Percentiles rank a stretch among this genome's conserved stretches.
Conservation (phyloP, 352 stramenopile species). For the Pythium coloratum region DNA sequence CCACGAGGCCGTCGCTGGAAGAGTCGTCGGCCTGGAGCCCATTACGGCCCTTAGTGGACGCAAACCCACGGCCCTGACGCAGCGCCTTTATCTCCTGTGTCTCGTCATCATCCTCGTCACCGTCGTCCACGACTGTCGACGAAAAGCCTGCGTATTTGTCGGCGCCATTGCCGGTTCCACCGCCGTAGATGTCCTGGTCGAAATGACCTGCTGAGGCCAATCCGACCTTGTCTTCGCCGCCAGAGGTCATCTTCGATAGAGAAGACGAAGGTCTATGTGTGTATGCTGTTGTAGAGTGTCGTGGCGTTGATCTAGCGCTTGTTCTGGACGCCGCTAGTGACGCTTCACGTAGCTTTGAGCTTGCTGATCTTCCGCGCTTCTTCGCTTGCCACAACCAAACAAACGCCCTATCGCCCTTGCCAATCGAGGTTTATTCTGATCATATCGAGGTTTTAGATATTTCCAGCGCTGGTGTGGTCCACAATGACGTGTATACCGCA, state of each 20-base stretch:
- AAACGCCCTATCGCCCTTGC: constrained; percentile 10
- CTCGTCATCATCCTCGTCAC: constrained; percentile 44
- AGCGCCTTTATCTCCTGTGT: constrained; percentile 33
- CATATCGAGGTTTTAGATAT: constrained; percentile 14
- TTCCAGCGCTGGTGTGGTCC: neutral
- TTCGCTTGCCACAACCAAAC: constrained; percentile 24
- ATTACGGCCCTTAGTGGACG: neutral
- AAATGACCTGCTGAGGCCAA: constrained; percentile 69
- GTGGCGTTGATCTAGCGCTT: neutral
- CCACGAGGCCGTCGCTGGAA: constrained; percentile 52
- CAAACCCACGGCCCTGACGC: constrained; percentile 26
- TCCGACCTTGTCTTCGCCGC: constrained; percentile 41
- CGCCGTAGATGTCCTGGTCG: constrained; percentile 77
- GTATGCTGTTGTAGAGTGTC: neutral
- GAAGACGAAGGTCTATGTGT: constrained; percentile 12
- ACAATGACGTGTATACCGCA: neutral
- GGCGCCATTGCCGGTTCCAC: constrained; percentile 14
- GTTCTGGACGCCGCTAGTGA: neutral
- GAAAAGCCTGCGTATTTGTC: constrained; percentile 69
- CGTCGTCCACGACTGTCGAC: constrained; percentile 54
- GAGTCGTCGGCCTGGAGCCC: constrained; percentile 1
- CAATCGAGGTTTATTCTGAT: constrained; percentile 15
- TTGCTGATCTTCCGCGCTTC: constrained; percentile 8
- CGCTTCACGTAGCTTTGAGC: neutral
- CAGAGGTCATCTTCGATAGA: constrained; percentile 18